These are phyloP conservation scores for Casuarina glauca DNA, from an alignment of 306 rosid species.

Conservation along the genomic window DNA sequence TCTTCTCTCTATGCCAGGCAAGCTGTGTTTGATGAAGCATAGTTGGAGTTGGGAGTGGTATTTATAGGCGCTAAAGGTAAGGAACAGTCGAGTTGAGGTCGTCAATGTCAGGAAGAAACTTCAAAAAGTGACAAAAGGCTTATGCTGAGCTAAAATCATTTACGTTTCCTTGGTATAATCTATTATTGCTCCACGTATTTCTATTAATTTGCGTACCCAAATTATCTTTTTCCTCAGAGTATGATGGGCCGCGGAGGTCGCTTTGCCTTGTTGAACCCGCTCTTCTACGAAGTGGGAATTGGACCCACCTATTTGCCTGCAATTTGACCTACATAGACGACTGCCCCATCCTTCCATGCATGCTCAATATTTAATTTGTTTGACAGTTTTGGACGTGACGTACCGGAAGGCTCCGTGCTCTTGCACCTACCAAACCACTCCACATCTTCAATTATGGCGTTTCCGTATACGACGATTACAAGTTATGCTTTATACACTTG, in stretches of 20 bases:
- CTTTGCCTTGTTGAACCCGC: conserved; percentile 22
- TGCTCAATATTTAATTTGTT: background rate
- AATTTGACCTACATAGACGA: conserved; percentile 25
- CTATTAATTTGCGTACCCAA: too few relatives aligned
- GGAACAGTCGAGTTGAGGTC: background rate
- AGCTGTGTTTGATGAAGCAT: conserved; percentile 16
- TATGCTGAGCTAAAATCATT: too few relatives aligned
- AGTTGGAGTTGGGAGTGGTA: conserved; percentile 12
- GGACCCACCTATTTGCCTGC: conserved; percentile 28
- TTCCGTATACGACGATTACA: background rate
- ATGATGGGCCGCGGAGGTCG: background rate
- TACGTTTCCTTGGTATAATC: too few relatives aligned
- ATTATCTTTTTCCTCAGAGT: too few relatives aligned
- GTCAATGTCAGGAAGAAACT: background rate
- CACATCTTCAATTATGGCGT: background rate
- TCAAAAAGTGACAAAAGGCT: too few relatives aligned
- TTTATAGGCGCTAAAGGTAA: conserved; percentile 41
- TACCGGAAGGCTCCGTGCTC: conserved; percentile 13
- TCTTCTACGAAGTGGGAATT: background rate
- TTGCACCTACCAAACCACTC: background rate
- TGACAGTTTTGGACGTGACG: conserved; percentile 3
- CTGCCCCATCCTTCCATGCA: background rate
- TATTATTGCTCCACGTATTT: too few relatives aligned
- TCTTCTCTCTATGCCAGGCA: conserved; percentile 29
- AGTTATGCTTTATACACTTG: background rate